A percentile compares a stretch with the other conserved stretches of the same genome.
phyloP scores from a whole-genome alignment of 345 rosid species.

The Populus nigra region DNA sequence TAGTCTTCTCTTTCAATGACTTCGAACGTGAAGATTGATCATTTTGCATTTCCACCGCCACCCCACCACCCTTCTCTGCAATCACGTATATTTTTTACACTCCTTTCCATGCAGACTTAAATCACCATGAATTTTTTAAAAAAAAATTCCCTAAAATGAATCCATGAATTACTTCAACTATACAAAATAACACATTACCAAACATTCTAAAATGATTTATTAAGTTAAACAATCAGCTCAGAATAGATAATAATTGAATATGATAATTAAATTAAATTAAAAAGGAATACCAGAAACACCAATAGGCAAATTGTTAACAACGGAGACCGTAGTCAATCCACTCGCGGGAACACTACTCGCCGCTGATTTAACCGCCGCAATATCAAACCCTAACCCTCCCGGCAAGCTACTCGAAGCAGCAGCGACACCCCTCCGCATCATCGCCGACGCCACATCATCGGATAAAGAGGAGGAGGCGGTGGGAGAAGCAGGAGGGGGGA shows the following conservation, averaged over 20 bases:
- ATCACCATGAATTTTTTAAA: neutral
- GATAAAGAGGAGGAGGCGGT: conserved; percentile 27
- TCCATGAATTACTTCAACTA: neutral
- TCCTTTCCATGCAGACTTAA: neutral
- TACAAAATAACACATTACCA: neutral
- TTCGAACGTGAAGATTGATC: conserved; percentile 48
- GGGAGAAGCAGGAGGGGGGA: conserved; percentile 34
- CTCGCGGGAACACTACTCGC: conserved; percentile 69
- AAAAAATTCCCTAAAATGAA: neutral
- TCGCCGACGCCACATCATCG: conserved; percentile 37
- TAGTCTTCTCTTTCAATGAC: conserved; percentile 71
- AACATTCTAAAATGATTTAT: neutral
- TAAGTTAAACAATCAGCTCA: neutral
- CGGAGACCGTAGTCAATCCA: conserved; percentile 68
- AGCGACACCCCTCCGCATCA: conserved; percentile 32
- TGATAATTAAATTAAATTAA: neutral
- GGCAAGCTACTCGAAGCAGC: conserved; percentile 24
- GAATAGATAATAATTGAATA: neutral
- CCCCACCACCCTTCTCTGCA: conserved; percentile 55
- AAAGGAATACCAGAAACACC: conserved; percentile 47
- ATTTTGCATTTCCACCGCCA: conserved; percentile 46
- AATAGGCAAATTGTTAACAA: conserved; percentile 53
- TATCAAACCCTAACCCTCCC: conserved; percentile 37
- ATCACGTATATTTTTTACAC: neutral
- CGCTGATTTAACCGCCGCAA: conserved; percentile 35